Evolutionary conservation across 2,329 filamentous ascomycete genomes (phyloP), one percentile per base, ranked within the genome.

Genomic region (Didymellaceae sp.): DNA sequence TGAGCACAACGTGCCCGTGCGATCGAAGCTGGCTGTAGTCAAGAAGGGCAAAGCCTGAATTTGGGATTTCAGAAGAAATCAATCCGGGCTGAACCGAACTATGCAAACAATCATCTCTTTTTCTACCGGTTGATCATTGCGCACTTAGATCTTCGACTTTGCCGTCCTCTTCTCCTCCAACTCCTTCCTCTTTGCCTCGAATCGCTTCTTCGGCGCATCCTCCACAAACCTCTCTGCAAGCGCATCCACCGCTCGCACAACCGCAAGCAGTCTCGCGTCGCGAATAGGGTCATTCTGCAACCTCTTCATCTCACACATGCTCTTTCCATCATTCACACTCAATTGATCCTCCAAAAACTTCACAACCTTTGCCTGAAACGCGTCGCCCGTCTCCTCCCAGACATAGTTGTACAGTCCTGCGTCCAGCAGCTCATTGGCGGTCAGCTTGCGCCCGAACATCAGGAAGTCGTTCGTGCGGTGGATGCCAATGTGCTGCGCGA

Each of bases 251-350:
- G 75, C 70, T 66, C 80, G 75, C n/a, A 74, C 68, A 25, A 80
- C 75, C 0, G 78, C 78, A 10, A 79, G 53, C 59, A 81, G 59
- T 48, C 79, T 71, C 45, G 64, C 71, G 57, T 75, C 74, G 46
- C 78, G 66, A 37, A 79, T 62, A 10, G 73, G 73, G 5, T 71
- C 70, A 68, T 80, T 81, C 65, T 78, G 75, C 63, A 81, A 58
- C 59, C 78, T 70, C 68, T 80, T 81, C 59, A 71, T 74, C 72
- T 80, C 78, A 62, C 80, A 78, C 78, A 81, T 80, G 59, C 77
- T 79, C 66, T 76, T 77, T 16, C 78, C 78, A 67, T 81, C 78
- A 63, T 80, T 80, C 0, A 70, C 62, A 39, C 62, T 61, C 31
- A 81, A 55, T 63, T 79, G 75, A 17, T 68, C 74, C 32, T 76